Evolutionary conservation across 208 protist species (phyloP).

Genomic region (Leishmania guyanensis): DNA sequence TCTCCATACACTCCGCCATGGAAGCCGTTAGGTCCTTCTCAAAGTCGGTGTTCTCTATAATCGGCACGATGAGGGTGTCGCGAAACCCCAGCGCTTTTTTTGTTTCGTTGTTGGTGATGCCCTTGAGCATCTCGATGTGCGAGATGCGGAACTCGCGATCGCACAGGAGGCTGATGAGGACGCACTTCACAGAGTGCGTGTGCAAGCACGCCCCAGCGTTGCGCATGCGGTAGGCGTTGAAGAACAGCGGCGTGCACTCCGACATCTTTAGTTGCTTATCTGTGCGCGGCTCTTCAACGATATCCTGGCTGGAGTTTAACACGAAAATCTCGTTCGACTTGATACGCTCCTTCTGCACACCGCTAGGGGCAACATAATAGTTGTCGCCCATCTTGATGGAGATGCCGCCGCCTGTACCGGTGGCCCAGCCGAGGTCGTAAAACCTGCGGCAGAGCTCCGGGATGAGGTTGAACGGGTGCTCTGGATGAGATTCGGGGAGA

Average conservation of each 20-base stretch:
- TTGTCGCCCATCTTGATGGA: conserved; percentile 74
- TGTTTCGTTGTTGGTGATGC: conserved; percentile 56
- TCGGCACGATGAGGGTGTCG: conserved; percentile 93
- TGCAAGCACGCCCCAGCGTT: conserved; percentile 94
- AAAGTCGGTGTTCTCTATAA: conserved; percentile 95
- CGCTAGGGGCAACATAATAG: conserved; percentile 94
- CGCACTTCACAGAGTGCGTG: conserved; percentile 86
- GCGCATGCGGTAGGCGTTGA: conserved; percentile 87
- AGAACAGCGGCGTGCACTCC: conserved; percentile 95
- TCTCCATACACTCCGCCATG: conserved; percentile 87
- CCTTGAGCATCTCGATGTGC: conserved; percentile 97
- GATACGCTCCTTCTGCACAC: conserved; percentile 96
- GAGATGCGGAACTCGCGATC: conserved; percentile 94
- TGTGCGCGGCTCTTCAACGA: conserved; percentile 50
- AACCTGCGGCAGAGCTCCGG: conserved; percentile 93
- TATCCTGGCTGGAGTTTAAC: conserved; percentile 56
- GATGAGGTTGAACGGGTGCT: conserved; percentile 91
- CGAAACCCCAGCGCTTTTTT: conserved; percentile 76
- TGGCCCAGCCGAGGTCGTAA: conserved; percentile 94
- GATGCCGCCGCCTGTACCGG: conserved; percentile 96
- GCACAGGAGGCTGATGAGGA: conserved; percentile 90
- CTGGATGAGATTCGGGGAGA: conserved; percentile 49
- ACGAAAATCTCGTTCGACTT: conserved; percentile 92
- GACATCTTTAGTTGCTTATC: conserved; percentile 71
- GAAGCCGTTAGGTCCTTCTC: conserved; percentile 75